Percentiles rank a stretch among this genome's conserved stretches.
phyloP scores from a whole-genome alignment of 129 eudicot species.

The Flaveria robusta region DNA sequence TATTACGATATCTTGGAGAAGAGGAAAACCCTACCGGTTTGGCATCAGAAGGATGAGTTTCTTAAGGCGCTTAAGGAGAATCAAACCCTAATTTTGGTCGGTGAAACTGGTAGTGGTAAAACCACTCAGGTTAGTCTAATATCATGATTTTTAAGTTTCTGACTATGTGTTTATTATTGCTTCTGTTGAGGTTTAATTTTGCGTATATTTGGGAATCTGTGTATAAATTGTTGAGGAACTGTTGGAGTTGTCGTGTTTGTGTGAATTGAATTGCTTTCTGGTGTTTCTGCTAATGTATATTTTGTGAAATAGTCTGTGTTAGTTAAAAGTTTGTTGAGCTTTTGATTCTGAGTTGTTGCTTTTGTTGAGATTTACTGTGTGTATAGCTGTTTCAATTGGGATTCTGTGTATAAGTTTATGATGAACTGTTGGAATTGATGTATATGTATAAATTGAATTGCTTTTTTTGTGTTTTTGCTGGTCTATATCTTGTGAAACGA shows the following conservation, averaged over 20 bases:
- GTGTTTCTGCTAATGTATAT: no score
- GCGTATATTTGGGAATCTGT: no score
- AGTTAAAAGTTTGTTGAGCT: no score
- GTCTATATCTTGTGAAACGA: background rate
- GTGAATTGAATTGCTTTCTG: no score
- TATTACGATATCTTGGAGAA: conserved; percentile 80
- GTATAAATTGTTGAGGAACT: no score
- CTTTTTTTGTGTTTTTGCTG: background rate
- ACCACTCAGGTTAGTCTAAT: conserved; percentile 81
- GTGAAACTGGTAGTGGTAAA: conserved; percentile 99
- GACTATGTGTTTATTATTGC: background rate
- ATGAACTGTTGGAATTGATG: background rate
- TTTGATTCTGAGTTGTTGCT: background rate
- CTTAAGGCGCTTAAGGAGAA: conserved; percentile 59
- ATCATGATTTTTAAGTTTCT: background rate
- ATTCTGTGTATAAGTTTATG: background rate
- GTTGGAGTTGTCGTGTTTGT: no score
- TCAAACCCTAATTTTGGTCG: conserved; percentile 83
- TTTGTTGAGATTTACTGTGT: background rate
- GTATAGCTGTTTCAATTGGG: background rate
- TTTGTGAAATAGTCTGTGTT: no score
- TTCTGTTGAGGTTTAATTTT: no score
- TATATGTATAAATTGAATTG: background rate
- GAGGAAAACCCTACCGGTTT: conserved; percentile 86
- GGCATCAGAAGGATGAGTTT: conserved; percentile 98